Evolutionary conservation across 176 grass and related monocot species (phyloP), one percentile per base, ranked within the genome.

Genomic region (Oryza punctata): DNA sequence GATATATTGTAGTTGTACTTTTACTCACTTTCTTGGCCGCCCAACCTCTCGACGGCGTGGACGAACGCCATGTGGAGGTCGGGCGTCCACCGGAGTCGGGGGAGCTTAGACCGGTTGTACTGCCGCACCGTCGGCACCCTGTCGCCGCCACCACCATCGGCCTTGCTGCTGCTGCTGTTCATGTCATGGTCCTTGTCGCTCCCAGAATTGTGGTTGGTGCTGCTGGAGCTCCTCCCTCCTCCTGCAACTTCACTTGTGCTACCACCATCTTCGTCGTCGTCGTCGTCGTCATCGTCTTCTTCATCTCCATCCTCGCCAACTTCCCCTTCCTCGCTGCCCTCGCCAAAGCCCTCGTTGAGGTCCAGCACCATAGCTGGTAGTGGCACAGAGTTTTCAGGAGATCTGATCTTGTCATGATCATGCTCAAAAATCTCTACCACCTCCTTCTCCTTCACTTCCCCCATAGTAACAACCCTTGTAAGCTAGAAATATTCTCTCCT

Each of bases 1-100:
- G n/a, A n/a, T n/a, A n/a, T n/a, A n/a, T n/a, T n/a, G n/a, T n/a
- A n/a, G n/a, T 5, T 45, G 50, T 30, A 68, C 91, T 5, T 45
- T 18, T 30, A 68, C 91, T 94, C 92, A 99, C 97, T 99, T 78
- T 99, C 97, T 92, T 96, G 93, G n/a, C 97, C 97, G 18, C 97
- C 97, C 24, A 99, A 91, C 49, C 88, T 81, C 85, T 99, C 93
- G 11, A 99, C 88, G 33, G 97, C 91, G 40, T 96, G 93, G 78
- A 99, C 76, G 74, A 99, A 99, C 26, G 97, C 83, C 81, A 92
- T 91, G 77, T 99, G 97, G 43, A 99, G 97, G 81, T 99, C 93
- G 0, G 91, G 89, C 30, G 97, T 99, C 97, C 97, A 99, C 30
- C 97, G 87, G 59, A 99, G 88, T 33, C 97, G 87, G 15, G 93